phyloP scores from a whole-genome alignment of 257 asterid species.

The Gentiana macrophylla region DNA sequence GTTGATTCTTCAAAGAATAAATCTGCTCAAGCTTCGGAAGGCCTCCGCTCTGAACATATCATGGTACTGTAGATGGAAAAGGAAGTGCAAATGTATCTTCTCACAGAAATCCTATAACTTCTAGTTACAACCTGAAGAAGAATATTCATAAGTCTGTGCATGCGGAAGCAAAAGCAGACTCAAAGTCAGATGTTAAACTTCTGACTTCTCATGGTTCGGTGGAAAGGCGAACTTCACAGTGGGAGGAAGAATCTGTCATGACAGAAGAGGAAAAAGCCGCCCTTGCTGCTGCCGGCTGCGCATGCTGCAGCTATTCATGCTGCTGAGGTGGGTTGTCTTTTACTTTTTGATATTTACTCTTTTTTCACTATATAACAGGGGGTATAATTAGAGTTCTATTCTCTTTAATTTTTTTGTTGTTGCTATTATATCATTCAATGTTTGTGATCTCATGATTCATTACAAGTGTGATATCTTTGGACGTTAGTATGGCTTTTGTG shows the following conservation, averaged over 20 bases:
- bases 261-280: conserved; percentile 94
- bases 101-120: conserved; percentile 22
- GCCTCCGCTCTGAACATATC: conserved; percentile 55
- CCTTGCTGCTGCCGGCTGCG: conserved; percentile 88
- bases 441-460: too few relatives aligned
- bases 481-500: too few relatives aligned
- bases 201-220: conserved; percentile 47
- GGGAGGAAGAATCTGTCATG: conserved; percentile 51
- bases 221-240: conserved; percentile 30
- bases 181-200: conserved; percentile 36
- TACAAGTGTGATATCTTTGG: too few relatives aligned
- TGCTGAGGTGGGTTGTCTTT: too few relatives aligned
- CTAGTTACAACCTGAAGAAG: conserved; percentile 32
- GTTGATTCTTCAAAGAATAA: conserved; percentile 44
- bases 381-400: too few relatives aligned
- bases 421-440: too few relatives aligned
- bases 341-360: too few relatives aligned
- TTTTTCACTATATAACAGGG: too few relatives aligned
- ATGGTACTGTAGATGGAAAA: conserved; percentile 27
- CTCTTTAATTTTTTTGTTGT: too few relatives aligned
- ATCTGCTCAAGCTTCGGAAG: conserved; percentile 37
- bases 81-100: conserved; percentile 25
- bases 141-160: conserved; percentile 24
- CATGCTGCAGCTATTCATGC: conserved; percentile 90
- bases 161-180: conserved; percentile 29